These are phyloP conservation scores for Sarocladium strictum DNA, from an alignment of 2,329 filamentous ascomycete species.

Conservation along the genomic window DNA sequence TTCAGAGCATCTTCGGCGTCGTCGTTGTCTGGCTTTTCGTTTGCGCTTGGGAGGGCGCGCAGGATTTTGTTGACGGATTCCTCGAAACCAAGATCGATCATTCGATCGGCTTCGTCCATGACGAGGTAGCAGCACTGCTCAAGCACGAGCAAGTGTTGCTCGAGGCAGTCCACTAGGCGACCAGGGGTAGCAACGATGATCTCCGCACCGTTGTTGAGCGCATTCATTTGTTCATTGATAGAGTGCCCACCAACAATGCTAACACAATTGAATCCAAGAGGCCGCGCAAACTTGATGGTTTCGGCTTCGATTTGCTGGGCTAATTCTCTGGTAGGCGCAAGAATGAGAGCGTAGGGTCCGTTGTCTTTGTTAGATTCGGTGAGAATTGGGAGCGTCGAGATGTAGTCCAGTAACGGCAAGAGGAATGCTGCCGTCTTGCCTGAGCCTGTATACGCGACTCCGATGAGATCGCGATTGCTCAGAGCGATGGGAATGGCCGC, in stretches of 20 bases:
- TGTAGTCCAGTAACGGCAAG: slow-evolving; percentile 88
- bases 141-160: slow-evolving; percentile 83
- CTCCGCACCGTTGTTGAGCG: slow-evolving; percentile 85
- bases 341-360: slow-evolving; percentile 92
- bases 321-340: slow-evolving; percentile 93
- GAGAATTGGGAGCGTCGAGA: slow-evolving; percentile 79
- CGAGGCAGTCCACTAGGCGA: slow-evolving; percentile 94
- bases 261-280: slow-evolving; percentile 88
- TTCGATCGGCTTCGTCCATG: slow-evolving; percentile 98
- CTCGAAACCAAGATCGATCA: slow-evolving; percentile 98
- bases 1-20: slow-evolving; percentile 78
- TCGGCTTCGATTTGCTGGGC: slow-evolving; percentile 96
- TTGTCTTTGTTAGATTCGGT: slow-evolving; percentile 86
- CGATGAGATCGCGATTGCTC: slow-evolving; percentile 91
- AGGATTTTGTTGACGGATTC: slow-evolving; percentile 97
- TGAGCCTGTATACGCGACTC: slow-evolving; percentile 95
- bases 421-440: slow-evolving; percentile 97
- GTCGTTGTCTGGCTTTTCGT: slow-evolving; percentile 93
- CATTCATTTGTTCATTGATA: slow-evolving; percentile 88
- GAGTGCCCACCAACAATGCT: slow-evolving; percentile 97
- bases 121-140: slow-evolving; percentile 98
- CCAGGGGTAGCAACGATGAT: slow-evolving; percentile 98
- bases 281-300: slow-evolving; percentile 84
- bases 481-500: slow-evolving; percentile 94
- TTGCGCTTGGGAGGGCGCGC: slow-evolving; percentile 82